Base-by-base conservation (phyloP, 768 basidiomycete species). In the Tricholoma matsutake region DNA sequence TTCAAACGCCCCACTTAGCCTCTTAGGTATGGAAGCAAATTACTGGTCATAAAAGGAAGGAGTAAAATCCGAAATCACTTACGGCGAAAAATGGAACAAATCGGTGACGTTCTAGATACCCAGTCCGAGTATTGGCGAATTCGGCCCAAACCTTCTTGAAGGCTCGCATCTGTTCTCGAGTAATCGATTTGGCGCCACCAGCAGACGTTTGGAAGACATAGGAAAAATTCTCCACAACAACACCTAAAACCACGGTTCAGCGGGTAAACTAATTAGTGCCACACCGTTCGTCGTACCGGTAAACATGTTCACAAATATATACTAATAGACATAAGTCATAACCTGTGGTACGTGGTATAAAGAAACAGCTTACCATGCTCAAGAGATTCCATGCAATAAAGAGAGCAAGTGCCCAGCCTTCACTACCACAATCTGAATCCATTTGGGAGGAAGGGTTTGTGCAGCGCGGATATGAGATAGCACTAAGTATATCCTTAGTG, bases 361-460 rank as follows among this genome's bases (percentile, higher is more conserved):
- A n/a, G 16, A 13, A 18, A 51, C 22, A 9, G 70, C 80, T 65
- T 67, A 94, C 92, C 94, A 96, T 96, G 83, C 91, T 94, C 31
- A 98, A 76, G 31, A 98, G 75, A 68, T 97, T 98, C 96, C 96
- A 98, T 1, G 90, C 85, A 64, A 96, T 96, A 76, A 96, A 97
- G 16, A 98, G 78, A 1, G 83, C 79, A 73, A 87, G 94, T 2
- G 95, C 88, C 89, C 94, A 95, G 5, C 79, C 79, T 1, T 81
- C 73, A 67, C 90, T 94, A 16, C 96, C 96, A 65, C 96, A 98
- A 71, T 98, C 96, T 0, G 91, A 88, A 45, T 90, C 83, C 3
- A 80, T 72, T 56, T 82, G 78, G 7, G 61, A 18, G 1, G 73
- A 56, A 1, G 79, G 73, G 59, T 86, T 83, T 1, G 91, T 94